Evolutionary conservation across 805 yeast genomes (phyloP), one percentile per base, ranked within the genome.

Genomic region (Nakazawaea wickerhamii): DNA sequence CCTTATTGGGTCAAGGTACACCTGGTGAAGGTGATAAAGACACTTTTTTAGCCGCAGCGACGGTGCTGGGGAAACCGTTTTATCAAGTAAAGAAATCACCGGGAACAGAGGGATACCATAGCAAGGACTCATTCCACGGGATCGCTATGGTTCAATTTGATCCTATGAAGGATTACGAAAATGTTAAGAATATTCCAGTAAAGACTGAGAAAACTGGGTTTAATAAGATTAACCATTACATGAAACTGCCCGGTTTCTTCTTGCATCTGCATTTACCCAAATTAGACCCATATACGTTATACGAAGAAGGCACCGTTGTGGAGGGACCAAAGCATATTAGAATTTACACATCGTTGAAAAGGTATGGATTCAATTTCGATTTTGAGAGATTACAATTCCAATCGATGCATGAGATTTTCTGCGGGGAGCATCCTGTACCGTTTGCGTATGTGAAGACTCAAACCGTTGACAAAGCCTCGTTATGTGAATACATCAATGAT

Each of bases 331-430:
- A 67, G 68, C 9, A 67, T 68, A 26, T 52, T 17, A 51, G 66
- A 38, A 47, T 60, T 49, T 62, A 58, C 47, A 37, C 44, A 26
- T 61, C 55, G 45, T 62, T 61, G 40, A 47, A 14, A 9, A 38
- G 34, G n/a, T 22, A 51, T 10, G 54, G 58, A 10, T 39, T 61
- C 11, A 52, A 50, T 13, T 75, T 70, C 50, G 85, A 81, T 57
- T 78, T 79, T 53, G 86, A 81, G 54, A 57, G 70, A 36, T 65
- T 68, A 17, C 81, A 78, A 51, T 80, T 84, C 84, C 51, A 61
- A 35, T 64, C 71, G 38, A 76, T 79, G 72, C 60, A 69, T 34
- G 56, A 60, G 28, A 50, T 59, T 31, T 63, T 59, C 27, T 63
- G 68, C 44, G 52, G 56, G 2, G 28, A 31, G 13, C 43, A 40